Base-by-base conservation (phyloP, 2,329 filamentous ascomycete species). In the Blumeria hordei region DNA sequence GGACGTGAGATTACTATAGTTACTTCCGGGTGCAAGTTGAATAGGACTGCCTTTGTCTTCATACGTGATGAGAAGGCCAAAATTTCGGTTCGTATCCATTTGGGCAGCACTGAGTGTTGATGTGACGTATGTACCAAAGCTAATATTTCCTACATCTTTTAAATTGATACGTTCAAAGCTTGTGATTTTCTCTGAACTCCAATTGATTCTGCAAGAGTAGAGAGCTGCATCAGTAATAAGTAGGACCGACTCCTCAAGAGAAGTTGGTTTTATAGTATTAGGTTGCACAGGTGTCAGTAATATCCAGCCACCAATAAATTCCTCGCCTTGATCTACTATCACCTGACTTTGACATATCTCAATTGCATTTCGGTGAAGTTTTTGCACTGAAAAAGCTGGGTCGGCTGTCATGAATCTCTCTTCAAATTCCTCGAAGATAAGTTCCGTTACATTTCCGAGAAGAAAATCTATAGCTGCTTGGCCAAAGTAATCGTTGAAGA, bases 401-500 rank as follows among this genome's bases (percentile, higher is more conserved):
- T 98, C 92, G 49, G 85, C 83, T 45, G 81, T 88, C 77, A 88
- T 93, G 78, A 98, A 88, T 61, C 88, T 84, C 14, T 83, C 80
- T 64, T 95, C 88, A 59, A 98, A 98, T 61, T 98, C 92, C 56
- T 90, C 85, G 64, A 96, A 96, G 2, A 94, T 83, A 14, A 80
- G 73, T 1, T 81, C 81, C 0, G 83, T 87, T 10, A 93, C 85
- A 60, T 92, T 92, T 18, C 92, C 92, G 0, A 96, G 76, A 3
- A 94, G 75, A 64, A 92, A 96, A 66, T 98, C 92, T 60, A 98
- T 94, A 53, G 85, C 86, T 0, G 88, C 85, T 66, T 98, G 92
- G 21, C 88, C 84, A 68, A 96, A 96, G 67, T 94, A 95, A 68
- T 98, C 92, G 61, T 94, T 94, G 60, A 98, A 88, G 68, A 96